Conservation (phyloP, 2,329 filamentous ascomycete species). For the Pseudonectria buxi region DNA sequence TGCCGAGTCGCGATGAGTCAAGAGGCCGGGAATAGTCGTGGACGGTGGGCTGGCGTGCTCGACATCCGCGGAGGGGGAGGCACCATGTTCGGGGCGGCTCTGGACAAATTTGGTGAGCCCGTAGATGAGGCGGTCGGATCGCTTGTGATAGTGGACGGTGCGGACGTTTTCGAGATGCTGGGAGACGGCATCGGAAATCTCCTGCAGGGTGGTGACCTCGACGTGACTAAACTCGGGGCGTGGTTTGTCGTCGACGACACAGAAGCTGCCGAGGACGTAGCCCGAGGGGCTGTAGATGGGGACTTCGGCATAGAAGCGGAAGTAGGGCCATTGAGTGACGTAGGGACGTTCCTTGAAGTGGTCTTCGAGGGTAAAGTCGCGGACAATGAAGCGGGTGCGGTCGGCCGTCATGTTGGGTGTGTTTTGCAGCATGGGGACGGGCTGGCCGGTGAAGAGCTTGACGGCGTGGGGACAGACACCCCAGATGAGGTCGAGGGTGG, state of each 20-base stretch:
- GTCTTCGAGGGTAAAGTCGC: constrained; percentile 21
- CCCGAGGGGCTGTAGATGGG: constrained; percentile 24
- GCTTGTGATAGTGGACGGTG: constrained; percentile 1
- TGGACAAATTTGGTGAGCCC: constrained; percentile 1
- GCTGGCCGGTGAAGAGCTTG: constrained; percentile 20
- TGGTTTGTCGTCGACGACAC: constrained; percentile 24
- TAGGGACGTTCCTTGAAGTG: constrained; percentile 22
- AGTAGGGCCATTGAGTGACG: constrained; percentile 22
- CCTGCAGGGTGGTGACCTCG: constrained; percentile 1
- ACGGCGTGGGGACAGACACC: constrained; percentile 27
- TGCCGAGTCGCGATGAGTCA: not conserved
- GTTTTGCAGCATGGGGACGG: constrained; percentile 5
- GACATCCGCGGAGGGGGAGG: not conserved
- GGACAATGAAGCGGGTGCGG: constrained; percentile 26
- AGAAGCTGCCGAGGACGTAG: constrained; percentile 26
- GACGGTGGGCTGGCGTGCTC: not conserved
- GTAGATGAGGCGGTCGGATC: constrained; percentile 2
- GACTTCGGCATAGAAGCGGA: constrained; percentile 27
- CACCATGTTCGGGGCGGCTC: not conserved
- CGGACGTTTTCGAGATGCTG: constrained; percentile 3
- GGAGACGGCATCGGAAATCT: constrained; percentile 2
- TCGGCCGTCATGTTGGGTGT: constrained; percentile 22
- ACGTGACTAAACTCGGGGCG: constrained; percentile 5
- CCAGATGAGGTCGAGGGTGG: constrained; percentile 19
- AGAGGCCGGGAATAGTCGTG: not conserved